Base-by-base conservation (phyloP, 169 alveolate genomes). In the Plasmodium vinckei region DNA sequence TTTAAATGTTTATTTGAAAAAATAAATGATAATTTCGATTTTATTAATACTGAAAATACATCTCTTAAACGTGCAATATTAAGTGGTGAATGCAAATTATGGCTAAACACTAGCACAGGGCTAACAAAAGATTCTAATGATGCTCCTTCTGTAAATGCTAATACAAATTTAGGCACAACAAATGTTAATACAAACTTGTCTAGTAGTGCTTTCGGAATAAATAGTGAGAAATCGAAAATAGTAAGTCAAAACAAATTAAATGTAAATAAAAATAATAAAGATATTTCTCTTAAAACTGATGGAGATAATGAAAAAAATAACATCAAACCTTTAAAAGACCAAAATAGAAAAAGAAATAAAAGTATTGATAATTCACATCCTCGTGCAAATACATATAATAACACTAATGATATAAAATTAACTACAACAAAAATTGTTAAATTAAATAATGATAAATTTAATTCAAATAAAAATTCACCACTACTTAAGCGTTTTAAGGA, bases 1-100 rank as follows among this genome's bases (percentile, higher is more conserved):
- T 77, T 77, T 15, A 77, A 63, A 23, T 63, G 60, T 44, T 23
- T 77, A 7, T 77, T 77, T 23, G 88, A 77, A 33, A 63, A 64
- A 23, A 57, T 77, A 0, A 53, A 77, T 25, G 88, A 77, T 0
- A 63, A 64, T 33, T 64, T 77, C 4, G 51, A 33, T 10, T 57
- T 77, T 19, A 46, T 77, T 25, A 54, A 51, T 19, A 49, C 27
- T 1, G 88, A 63, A n/a, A 49, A 42, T 23, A 25, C 63, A 0
- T 63, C 17, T 47, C 19, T 17, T 5, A 42, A 23, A 17, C 6
- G 27, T 13, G 19, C 44, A 21, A 44, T 39, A 15, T 25, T 61
- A 13, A 72, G 87, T 27, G 44, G 68, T 13, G 87, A 72, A 1
- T 63, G 25, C 65, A 57, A 57, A 1, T 0, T 51, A 33, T 33